Evolutionary conservation across 2,329 filamentous ascomycete genomes (phyloP).

Genomic region (Calonectria hongkongensis): DNA sequence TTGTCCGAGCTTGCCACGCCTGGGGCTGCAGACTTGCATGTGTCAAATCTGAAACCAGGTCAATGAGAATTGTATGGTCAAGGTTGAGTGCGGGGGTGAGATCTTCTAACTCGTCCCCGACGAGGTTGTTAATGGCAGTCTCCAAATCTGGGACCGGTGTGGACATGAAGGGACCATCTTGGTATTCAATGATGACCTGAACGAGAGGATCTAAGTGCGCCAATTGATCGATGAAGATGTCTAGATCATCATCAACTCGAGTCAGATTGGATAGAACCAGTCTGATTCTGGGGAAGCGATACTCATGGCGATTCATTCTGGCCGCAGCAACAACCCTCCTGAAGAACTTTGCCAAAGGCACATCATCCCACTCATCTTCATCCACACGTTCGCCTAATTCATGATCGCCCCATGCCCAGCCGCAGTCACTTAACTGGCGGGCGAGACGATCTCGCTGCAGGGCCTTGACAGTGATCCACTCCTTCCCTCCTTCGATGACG

Average conservation of each 20-base stretch:
- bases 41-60: conserved; percentile 64
- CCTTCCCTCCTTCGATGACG: conserved; percentile 59
- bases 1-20: conserved; percentile 59
- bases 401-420: conserved; percentile 64
- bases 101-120: conserved; percentile 56
- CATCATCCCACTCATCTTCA: conserved; percentile 60
- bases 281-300: conserved; percentile 59
- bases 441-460: conserved; percentile 59
- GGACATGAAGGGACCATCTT: conserved; percentile 53
- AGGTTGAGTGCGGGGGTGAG: conserved; percentile 63
- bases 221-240: conserved; percentile 58
- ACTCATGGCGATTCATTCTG: conserved; percentile 60
- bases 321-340: conserved; percentile 61
- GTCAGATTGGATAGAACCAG: conserved; percentile 60
- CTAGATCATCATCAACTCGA: conserved; percentile 54
- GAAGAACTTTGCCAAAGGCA: conserved; percentile 58
- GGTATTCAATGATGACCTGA: conserved; percentile 58
- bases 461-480: conserved; percentile 60
- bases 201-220: conserved; percentile 56
- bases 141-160: conserved; percentile 51
- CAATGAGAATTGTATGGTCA: conserved; percentile 64
- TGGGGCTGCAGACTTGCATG: conserved; percentile 58
- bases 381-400: conserved; percentile 56
- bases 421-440: conserved; percentile 63
- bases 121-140: conserved; percentile 56